Base-by-base conservation (phyloP, 768 basidiomycete species). In the Trametes cingulata region DNA sequence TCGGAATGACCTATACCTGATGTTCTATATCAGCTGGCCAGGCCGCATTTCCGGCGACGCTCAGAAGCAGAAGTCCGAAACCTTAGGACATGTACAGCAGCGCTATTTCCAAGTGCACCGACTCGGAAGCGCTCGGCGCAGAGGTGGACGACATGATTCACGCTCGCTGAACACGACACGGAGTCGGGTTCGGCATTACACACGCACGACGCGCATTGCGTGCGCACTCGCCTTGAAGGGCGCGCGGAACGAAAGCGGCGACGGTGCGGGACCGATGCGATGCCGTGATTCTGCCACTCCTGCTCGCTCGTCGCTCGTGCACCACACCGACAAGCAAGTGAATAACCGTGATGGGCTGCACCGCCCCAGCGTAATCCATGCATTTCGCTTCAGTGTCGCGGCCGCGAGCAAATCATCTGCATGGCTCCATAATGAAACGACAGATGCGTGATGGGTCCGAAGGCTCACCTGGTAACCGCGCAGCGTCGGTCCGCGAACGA, bases 401-500 rank as follows among this genome's bases (percentile, higher is more conserved):
- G 20, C 37, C 36, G 50, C 35, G 47, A 57, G 47, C 56, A 40
- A 57, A 49, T 57, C 56, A 42, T 29, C 24, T 36, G 55, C 29
- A 47, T 24, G 43, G n/a, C 22, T 6, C 50, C 20, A 41, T 29
- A 49, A 40, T 49, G 56, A 57, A 46, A 57, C 56, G 56, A 50
- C 56, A 57, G 56, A 57, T 57, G 56, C 15, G 17, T 57, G 47
- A 49, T 49, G 47, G 25, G 37, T n/a, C 8, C n/a, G 35, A 39
- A 48, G 55, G 3, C 47, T 12, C n/a, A 45, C 37, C 25, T 42
- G 48, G 56, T 41, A 40, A 56, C 55, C 56, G 47, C 47, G 56
- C 46, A 56, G 47, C 47, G 39, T 1, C 17, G 35, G 56, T 12
- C 56, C 56, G 56, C 56, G 49, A 35, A 57, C 56, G 56, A 50